Conservation (phyloP, 768 basidiomycete genomes). For the Tulasnella sp. region DNA sequence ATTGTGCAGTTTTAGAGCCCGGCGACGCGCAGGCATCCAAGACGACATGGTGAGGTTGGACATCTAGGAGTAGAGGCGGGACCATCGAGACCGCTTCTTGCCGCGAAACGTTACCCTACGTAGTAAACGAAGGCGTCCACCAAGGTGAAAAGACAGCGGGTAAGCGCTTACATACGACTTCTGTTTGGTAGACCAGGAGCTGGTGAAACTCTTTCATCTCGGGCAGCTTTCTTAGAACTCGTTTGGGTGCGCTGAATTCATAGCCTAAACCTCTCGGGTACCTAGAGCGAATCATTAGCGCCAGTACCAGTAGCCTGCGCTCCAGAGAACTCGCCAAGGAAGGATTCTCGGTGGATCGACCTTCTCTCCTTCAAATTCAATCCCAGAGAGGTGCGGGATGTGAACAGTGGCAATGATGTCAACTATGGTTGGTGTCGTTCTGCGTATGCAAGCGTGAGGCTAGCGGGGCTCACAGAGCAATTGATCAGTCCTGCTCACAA, state of each 20-base stretch:
- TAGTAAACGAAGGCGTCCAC: neutral
- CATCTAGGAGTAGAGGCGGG: constrained; percentile 93
- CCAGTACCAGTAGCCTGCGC: neutral
- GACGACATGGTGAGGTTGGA: constrained; percentile 91
- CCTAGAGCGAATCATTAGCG: constrained; percentile 51
- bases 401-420: constrained; percentile 74
- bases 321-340: constrained; percentile 63
- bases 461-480: neutral
- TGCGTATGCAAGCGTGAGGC: constrained; percentile 43
- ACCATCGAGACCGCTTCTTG: constrained; percentile 99
- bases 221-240: constrained; percentile 78
- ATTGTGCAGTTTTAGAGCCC: constrained; percentile 97
- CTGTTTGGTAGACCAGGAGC: constrained; percentile 96
- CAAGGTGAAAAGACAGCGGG: neutral
- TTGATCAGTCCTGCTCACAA: constrained; percentile 53
- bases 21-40: constrained; percentile 99
- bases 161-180: constrained; percentile 66
- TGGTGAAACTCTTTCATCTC: constrained; percentile 95
- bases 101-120: constrained; percentile 89
- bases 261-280: constrained; percentile 95
- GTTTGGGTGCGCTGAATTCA: constrained; percentile 93
- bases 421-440: constrained; percentile 75
- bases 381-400: constrained; percentile 72
- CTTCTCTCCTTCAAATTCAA: constrained; percentile 72
- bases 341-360: constrained; percentile 82